Base-by-base conservation (phyloP, 2,329 filamentous ascomycete species). In the Zelopaecilomyces penicillatus region DNA sequence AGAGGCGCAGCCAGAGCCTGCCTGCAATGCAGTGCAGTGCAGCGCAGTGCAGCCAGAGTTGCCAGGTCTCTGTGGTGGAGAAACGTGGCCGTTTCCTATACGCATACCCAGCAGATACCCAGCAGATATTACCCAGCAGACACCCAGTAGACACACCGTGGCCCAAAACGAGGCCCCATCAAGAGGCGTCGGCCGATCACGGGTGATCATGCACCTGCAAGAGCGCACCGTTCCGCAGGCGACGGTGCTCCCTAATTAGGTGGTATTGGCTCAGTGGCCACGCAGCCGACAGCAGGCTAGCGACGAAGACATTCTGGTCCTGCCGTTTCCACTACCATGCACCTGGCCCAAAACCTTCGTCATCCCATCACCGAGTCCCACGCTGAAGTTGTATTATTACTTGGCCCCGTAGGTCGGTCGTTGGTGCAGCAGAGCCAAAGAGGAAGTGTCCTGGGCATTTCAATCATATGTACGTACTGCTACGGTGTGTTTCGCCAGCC, bases 181-280 rank as follows among this genome's bases (percentile, higher is more conserved):
- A 49, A 46, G 49, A 52, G 43, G 48, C 39, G 54, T 51, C 52
- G 53, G 52, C 56, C 51, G 55, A 58, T 61, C 55, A 59, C 55
- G 58, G 59, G 54, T 60, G 52, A 61, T 59, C 51, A 57, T 59
- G 54, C 61, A 58, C 51, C 57, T 63, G 60, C 57, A 64, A 47
- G 57, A 57, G 58, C 60, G 62, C 57, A 58, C 59, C 60, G 60
- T 60, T 60, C 59, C 60, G 60, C 54, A 39, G 42, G 42, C 31
- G 38, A 42, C 43, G 29, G 39, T 45, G 41, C 38, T 45, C 45
- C 19, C 19, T 19, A 19, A 19, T 19, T 19, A 19, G 19, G 19
- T 19, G 19, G 19, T 45, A 37, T 41, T 37, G 42, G 32, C 42
- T 34, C 42, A 42, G 45, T 44, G 45, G 45, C 45, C 40, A 47